phyloP scores from a whole-genome alignment of 2,329 filamentous ascomycete genomes.

The Xylaria sp. region DNA sequence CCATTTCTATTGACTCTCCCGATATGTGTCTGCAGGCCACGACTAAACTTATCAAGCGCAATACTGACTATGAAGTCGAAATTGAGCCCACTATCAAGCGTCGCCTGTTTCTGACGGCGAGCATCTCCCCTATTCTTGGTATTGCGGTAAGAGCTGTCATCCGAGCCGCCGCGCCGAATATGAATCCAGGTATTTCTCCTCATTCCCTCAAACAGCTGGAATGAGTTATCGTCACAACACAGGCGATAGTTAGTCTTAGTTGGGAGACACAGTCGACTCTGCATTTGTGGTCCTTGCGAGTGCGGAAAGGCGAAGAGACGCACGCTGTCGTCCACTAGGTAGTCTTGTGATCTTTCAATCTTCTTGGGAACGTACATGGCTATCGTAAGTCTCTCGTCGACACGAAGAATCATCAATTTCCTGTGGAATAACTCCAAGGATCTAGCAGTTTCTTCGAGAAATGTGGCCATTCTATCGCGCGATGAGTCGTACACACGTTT shows the following conservation, averaged over 20 bases:
- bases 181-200: slow-evolving; percentile 11
- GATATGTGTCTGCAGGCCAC: slow-evolving; percentile 4
- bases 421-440: slow-evolving; percentile 7
- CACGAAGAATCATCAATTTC: slow-evolving; percentile 9
- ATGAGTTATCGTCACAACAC: slow-evolving; percentile 7
- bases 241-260: slow-evolving; percentile 9
- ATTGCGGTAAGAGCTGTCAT: slow-evolving; percentile 9
- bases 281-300: slow-evolving; percentile 8
- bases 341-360: slow-evolving; percentile 8
- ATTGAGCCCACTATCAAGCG: slow-evolving; percentile 7
- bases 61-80: slow-evolving; percentile 8
- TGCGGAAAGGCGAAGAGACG: slow-evolving; percentile 10
- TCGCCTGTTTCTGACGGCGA: slow-evolving; percentile 4
- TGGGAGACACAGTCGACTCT: slow-evolving; percentile 7
- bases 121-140: slow-evolving; percentile 1
- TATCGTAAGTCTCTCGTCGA: slow-evolving; percentile 11
- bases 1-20: slow-evolving; percentile 9
- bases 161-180: slow-evolving; percentile 9
- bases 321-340: slow-evolving; percentile 6
- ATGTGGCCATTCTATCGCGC: slow-evolving; percentile 7
- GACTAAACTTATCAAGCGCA: slow-evolving; percentile 9
- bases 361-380: slow-evolving; percentile 9
- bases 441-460: slow-evolving; percentile 3
- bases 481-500: slow-evolving; percentile 9
- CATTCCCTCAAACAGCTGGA: slow-evolving; percentile 4